Base-by-base conservation (phyloP, 139 green algal species). In the Chlorella sp. region DNA sequence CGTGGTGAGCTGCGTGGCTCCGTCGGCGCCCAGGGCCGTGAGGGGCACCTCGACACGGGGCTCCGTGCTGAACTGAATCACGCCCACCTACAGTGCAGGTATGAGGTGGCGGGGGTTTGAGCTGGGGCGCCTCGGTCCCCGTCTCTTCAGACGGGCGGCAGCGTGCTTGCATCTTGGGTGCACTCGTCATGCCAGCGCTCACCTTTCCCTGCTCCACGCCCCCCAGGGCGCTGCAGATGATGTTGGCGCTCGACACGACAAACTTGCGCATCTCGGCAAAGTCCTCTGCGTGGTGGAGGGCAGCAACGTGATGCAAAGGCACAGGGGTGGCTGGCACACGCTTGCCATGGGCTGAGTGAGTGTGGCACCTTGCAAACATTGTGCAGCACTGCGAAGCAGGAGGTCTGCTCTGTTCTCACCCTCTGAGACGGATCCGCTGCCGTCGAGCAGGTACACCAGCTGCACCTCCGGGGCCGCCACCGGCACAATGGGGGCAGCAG, bases 21-120 rank as follows among this genome's bases (percentile, higher is more conserved):
- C 31, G 2, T 30, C 35, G 10, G 63, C n/a, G 34, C 80, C 70
- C 61, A 81, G 30, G 1, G 75, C 6, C 1, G 60, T 75, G 67
- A 85, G 78, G 0, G 71, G 36, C 20, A 83, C 69, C 83, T 93
- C 88, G 51, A 83, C 77, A 0, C 80, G 76, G 6, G 81, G 69
- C 49, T 91, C 85, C 63, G 90, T 91, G 70, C 70, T 84, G 82
- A 93, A 93, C 77, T 93, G 88, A 0, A 91, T 34, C 32, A 92
- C 77, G 1, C 62, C 69, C 51, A 90, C 77, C 82, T 88, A n/a
- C n/a, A n/a, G n/a, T n/a, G n/a, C n/a, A n/a, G n/a, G 22, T 65
- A 10, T 14, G 59, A 30, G 24, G 27, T 23, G 5, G n/a, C 49
- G 17, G 50, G 14, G 27, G 64, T 20, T n/a, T 67, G n/a, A 31